Base-by-base conservation (phyloP, 768 basidiomycete species). In the Sutorius australiensis region DNA sequence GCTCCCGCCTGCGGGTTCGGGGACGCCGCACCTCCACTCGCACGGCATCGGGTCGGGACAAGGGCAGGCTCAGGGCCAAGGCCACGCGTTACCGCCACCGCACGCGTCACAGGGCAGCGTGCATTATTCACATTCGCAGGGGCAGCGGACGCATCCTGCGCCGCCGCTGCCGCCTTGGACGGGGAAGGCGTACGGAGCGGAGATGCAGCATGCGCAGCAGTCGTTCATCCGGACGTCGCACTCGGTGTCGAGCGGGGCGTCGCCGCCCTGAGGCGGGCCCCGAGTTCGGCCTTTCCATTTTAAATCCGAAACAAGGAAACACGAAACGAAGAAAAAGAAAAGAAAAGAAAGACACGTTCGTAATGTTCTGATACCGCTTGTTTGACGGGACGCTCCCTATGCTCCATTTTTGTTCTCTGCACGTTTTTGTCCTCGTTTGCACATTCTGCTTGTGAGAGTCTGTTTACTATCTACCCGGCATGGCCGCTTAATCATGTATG, bases 171-270 rank as follows among this genome's bases (percentile, higher is more conserved):
- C 65, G 14, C 62, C 64, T 1, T 66, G 65, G 65, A 50, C 46
- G 27, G 56, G 61, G 13, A 65, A 65, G 31, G 43, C 61, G 10
- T 66, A 65, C 7, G 48, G 53, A 12, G 56, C 58, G 6, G 61
- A 67, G 14, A 53, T 56, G 57, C 68, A 52, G 42, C 63, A 75
- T 9, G 67, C 73, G 39, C 76, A 77, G 30, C 78, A 78, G 53
- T 77, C 77, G 19, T 80, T 79, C 58, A 70, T 79, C 63, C 70
- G 77, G 16, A 70, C 74, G 32, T 74, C 77, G 39, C 77, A 77
- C 38, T 70, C 74, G 28, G 70, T 68, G 46, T 73, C 73, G 46
- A 71, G 67, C 9, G 71, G 67, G 10, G 66, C 70, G 6, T 73
- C 73, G 9, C 72, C 73, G 3, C 63, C 61, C 28, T 47, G 24